These are phyloP conservation scores for Tricholoma sp. DNA, from an alignment of 768 basidiomycete species.

Conservation along the genomic window DNA sequence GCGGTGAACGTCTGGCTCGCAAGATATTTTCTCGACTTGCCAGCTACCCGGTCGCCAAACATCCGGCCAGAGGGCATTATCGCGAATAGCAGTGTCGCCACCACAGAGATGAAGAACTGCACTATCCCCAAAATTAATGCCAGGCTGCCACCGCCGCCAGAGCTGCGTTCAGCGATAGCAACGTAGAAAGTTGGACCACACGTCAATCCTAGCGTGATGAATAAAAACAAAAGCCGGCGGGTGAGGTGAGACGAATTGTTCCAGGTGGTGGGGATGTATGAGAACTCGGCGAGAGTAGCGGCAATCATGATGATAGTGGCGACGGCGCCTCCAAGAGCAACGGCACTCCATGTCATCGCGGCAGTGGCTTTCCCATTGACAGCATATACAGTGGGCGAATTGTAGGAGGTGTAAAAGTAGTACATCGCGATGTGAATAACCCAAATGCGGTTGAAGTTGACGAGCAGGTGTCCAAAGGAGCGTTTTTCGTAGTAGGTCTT, in stretches of 20 bases:
- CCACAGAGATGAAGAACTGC: conserved; percentile 91
- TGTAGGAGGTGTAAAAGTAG: conserved; percentile 95
- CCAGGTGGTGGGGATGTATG: conserved; percentile 98
- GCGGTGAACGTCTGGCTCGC: conserved; percentile 99
- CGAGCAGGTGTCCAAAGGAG: conserved; percentile 91
- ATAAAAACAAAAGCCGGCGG: conserved; percentile 83
- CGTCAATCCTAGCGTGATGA: conserved; percentile 87
- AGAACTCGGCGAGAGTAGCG: conserved; percentile 93
- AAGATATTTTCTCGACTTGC: conserved; percentile 94
- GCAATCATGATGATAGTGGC: conserved; percentile 95
- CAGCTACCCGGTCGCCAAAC: conserved; percentile 97
- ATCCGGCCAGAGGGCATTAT: conserved; percentile 94
- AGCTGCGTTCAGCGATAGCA: conserved; percentile 68
- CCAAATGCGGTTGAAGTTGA: conserved; percentile 99
- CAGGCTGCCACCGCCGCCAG: conserved; percentile 55
- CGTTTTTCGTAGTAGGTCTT: conserved; percentile 99
- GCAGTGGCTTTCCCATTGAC: conserved; percentile 49
- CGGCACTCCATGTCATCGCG: conserved; percentile 90
- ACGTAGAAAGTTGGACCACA: conserved; percentile 94
- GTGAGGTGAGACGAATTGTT: conserved; percentile 96
- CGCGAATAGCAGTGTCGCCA: conserved; percentile 82
- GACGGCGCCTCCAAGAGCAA: conserved; percentile 91
- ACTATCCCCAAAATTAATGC: conserved; percentile 93
- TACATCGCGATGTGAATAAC: conserved; percentile 93
- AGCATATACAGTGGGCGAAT: conserved; percentile 83